Evolutionary conservation across 345 rosid species (phyloP).

Genomic region (Turnera subulata): DNA sequence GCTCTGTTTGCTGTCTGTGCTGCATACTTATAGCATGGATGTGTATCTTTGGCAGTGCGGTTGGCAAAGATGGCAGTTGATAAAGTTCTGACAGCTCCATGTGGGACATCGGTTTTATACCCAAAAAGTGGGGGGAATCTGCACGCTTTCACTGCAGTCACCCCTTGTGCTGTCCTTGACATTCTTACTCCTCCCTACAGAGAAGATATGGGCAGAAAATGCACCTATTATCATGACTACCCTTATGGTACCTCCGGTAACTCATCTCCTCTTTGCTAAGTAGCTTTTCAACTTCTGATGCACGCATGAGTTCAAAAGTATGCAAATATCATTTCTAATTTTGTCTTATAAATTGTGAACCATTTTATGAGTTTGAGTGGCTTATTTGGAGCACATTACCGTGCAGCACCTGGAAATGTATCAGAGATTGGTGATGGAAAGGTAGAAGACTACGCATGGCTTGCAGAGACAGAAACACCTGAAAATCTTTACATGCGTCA

Average conservation of each 20-base stretch:
- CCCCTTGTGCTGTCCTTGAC: constrained; percentile 91
- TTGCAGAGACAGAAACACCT: constrained; percentile 69
- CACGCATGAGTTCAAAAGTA: not conserved
- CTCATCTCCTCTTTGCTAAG: not conserved
- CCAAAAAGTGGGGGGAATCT: constrained; percentile 84
- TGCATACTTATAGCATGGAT: not conserved
- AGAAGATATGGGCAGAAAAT: constrained; percentile 69
- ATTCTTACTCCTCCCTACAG: constrained; percentile 84
- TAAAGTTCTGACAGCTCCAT: constrained; percentile 62
- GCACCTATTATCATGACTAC: constrained; percentile 79
- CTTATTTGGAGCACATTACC: constrained; percentile 3
- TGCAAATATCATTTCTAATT: not conserved
- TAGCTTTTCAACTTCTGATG: not conserved
- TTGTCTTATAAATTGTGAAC: not conserved
- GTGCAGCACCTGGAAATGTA: constrained; percentile 38
- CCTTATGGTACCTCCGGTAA: constrained; percentile 64
- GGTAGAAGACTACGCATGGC: constrained; percentile 78
- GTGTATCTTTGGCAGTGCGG: constrained; percentile 48
- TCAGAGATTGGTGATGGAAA: constrained; percentile 38
- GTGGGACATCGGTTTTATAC: constrained; percentile 60
- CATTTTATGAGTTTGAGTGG: too few species aligned
- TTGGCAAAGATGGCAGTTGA: constrained; percentile 63
- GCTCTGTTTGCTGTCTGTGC: too few species aligned
- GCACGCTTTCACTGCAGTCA: constrained; percentile 87
- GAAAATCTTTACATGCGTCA: constrained; percentile 75